phyloP scores from a whole-genome alignment of 352 stramenopile genomes.

The Phytophthora niederhauseri region DNA sequence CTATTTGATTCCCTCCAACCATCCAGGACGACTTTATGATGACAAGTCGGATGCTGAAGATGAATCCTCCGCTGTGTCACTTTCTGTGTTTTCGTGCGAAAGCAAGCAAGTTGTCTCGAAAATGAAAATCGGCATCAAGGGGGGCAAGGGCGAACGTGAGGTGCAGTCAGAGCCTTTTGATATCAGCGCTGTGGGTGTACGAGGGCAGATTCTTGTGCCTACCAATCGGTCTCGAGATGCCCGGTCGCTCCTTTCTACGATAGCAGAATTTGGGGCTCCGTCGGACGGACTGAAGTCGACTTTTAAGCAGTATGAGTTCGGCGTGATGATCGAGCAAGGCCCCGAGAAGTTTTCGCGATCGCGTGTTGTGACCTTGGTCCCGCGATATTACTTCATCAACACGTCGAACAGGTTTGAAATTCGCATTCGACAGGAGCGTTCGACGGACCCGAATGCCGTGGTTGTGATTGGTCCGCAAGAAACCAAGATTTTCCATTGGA shows the following conservation, averaged over 20 bases:
- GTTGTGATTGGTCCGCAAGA: slow-evolving; percentile 56
- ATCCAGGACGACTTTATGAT: slow-evolving; percentile 37
- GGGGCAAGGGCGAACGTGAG: slow-evolving; percentile 41
- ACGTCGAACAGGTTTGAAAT: slow-evolving; percentile 69
- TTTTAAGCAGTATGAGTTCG: slow-evolving; percentile 85
- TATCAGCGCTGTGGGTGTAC: slow-evolving; percentile 77
- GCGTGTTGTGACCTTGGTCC: slow-evolving; percentile 79
- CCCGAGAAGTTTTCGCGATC: slow-evolving; percentile 78
- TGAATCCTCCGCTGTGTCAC: slow-evolving; percentile 50
- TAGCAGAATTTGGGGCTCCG: slow-evolving; percentile 42
- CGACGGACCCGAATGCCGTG: slow-evolving; percentile 37
- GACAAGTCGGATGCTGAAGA: slow-evolving; percentile 22
- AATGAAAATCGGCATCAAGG: slow-evolving; percentile 78
- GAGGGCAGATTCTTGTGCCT: slow-evolving; percentile 72
- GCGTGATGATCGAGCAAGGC: slow-evolving; percentile 87
- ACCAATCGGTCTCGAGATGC: slow-evolving; percentile 49
- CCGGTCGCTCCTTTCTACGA: slow-evolving; percentile 54
- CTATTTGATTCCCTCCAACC: slow-evolving; percentile 61
- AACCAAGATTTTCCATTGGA: slow-evolving; percentile 85
- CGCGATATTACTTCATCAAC: slow-evolving; percentile 86
- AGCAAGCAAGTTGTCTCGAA: slow-evolving; percentile 69
- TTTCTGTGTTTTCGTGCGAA: slow-evolving; percentile 76
- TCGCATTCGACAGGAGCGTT: slow-evolving; percentile 68
- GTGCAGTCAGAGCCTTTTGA: slow-evolving; percentile 80
- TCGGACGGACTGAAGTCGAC: slow-evolving; percentile 34